phyloP scores from a whole-genome alignment of 1,139 yeast genomes.

The Saccharomyces uvarum region DNA sequence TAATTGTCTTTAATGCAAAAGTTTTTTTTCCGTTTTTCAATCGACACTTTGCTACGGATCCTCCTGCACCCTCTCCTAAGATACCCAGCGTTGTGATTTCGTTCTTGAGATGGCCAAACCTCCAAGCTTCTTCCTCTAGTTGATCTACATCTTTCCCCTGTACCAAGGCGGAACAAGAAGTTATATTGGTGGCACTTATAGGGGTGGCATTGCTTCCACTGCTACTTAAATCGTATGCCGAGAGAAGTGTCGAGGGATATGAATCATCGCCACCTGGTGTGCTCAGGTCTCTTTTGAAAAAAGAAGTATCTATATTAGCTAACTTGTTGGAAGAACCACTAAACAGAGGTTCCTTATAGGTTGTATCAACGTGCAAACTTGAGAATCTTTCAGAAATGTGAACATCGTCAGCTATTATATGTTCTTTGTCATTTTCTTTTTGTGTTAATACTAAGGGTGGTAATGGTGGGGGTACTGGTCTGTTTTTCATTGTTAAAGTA shows the following conservation, averaged over 20 bases:
- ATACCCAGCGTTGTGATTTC: conserved; percentile 55
- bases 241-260: conserved; percentile 18
- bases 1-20: conserved; percentile 75
- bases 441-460: conserved; percentile 12
- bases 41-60: conserved; percentile 73
- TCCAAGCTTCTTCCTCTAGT: conserved; percentile 76
- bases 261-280: conserved; percentile 13
- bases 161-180: not conserved
- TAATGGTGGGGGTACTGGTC: conserved; percentile 29
- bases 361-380: not conserved
- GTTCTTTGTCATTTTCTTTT: not conserved
- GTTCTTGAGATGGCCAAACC: conserved; percentile 47
- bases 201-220: conserved; percentile 8
- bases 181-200: not conserved
- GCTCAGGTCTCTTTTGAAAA: not conserved
- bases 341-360: not conserved
- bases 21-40: conserved; percentile 47
- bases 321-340: not conserved
- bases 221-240: conserved; percentile 17
- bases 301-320: not conserved
- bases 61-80: conserved; percentile 93
- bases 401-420: conserved; percentile 3
- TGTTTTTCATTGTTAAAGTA: conserved; percentile 12
- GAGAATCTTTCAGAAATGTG: not conserved
- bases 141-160: conserved; percentile 40